Evolutionary conservation across 441 rosid genomes (phyloP), one percentile per base, ranked within the genome.

Genomic region (Breynia disticha): DNA sequence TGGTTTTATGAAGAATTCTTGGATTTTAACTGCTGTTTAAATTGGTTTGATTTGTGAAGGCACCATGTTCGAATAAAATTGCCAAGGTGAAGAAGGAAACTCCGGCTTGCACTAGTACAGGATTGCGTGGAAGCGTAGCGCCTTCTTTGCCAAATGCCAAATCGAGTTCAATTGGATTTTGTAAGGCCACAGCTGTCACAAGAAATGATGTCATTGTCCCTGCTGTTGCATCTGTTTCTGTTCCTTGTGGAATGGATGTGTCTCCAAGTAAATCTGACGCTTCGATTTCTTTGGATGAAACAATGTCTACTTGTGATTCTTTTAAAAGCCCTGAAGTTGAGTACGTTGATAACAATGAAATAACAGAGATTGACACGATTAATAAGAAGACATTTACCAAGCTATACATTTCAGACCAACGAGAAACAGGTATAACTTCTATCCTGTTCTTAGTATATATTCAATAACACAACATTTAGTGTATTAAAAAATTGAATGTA

Each of bases 251-350:
- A 47, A 69, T 66, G 66, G 78, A 81, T 57, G 60, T 79, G 62
- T 83, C 87, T 38, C 86, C 90, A 2, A 63, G 60, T 57, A 82
- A 74, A 69, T 83, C 89, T 2, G 83, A 84, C 51, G 82, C n/a
- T 15, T 75, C 84, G 4, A 71, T 79, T 13, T 83, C 98, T 20
- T 19, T 79, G 84, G 95, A 82, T 53, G 98, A 87, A 58, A 71
- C 88, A 4, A 76, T 82, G 88, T 90, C 97, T 39, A 71, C 84
- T 20, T 77, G 85, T 56, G 83, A 81, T 57, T 87, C 98, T 22
- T 77, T 76, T 58, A 80, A 80, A 75, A 83, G 96, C 65, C 93
- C 95, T 12, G 86, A 78, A 46, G 81, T 85, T 43, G 95, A 87
- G 67, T 85, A 85, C 43, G 52, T 87, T 0, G 96, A 83, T 59